Base-by-base conservation (phyloP, 139 green algal genomes). In the Ettlia oleoabundans region DNA sequence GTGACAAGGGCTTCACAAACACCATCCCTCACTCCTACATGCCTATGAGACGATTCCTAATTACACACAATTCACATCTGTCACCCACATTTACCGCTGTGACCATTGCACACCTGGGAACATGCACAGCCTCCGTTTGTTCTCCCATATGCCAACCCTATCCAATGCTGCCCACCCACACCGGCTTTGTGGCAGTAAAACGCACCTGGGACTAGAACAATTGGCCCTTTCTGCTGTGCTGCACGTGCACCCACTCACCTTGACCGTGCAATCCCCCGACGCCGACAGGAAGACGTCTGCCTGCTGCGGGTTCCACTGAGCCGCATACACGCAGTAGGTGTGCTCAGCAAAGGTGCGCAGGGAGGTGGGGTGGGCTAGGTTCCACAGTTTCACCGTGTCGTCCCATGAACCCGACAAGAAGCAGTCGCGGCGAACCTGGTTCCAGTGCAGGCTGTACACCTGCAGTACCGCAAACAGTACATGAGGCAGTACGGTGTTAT, bases 291-390 rank as follows among this genome's bases (percentile, higher is more conserved):
- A 96, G 38, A 97, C 91, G 37, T 97, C 93, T 55, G 85, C 90
- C 63, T 94, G 89, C 35, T 79, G 82, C 3, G 94, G 94, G 72
- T 93, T 96, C 94, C 96, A 99, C 26, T 88, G 87, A 26, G 91
- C 94, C 28, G 94, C 89, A 84, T 99, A 99, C n/a, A 99, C 95
- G 84, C 95, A 99, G 87, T 99, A 99, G 0, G 92, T 94, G 90
- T 99, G 97, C 26, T 93, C 93, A 1, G 81, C 63, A 89, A 97
- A 98, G 0, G 94, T 97, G 55, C 88, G 86, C 83, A 96, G 79
- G 0, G 91, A 92, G 8, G 55, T 63, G 41, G 67, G 66, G 84
- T 88, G 37, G 0, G 41, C 58, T 53, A 80, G 26, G 73, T 38
- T 69, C 73, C 73, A 80, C 24, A 80, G 73, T 53, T 80, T 98